A percentile compares a stretch with the other conserved stretches of the same genome.
phyloP scores from a whole-genome alignment of 768 basidiomycete genomes.

The Calocybe cyanea region DNA sequence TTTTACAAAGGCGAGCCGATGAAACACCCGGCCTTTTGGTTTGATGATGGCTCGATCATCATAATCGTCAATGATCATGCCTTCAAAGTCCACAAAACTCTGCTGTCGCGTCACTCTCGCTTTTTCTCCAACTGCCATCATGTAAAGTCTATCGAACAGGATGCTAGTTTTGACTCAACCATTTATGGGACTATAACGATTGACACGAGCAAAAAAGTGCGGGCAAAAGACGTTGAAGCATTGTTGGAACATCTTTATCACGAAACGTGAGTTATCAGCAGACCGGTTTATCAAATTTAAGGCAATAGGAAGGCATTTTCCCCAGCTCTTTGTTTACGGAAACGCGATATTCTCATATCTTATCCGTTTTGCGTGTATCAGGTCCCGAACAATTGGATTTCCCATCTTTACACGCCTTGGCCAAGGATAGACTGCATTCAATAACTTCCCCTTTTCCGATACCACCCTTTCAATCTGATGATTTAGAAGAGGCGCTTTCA shows the following conservation, averaged over 20 bases:
- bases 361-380: slow-evolving; percentile 54
- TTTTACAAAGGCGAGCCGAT: background rate
- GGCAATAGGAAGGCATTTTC: background rate
- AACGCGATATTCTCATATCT: slow-evolving; percentile 42
- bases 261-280: slow-evolving; percentile 48
- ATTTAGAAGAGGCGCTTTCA: slow-evolving; percentile 50
- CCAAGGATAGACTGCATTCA: slow-evolving; percentile 35
- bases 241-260: slow-evolving; percentile 67
- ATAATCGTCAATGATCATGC: slow-evolving; percentile 38
- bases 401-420: slow-evolving; percentile 45
- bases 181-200: slow-evolving; percentile 21
- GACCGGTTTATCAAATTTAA: background rate
- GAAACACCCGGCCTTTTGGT: slow-evolving; percentile 55
- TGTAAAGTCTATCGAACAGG: background rate
- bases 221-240: slow-evolving; percentile 45
- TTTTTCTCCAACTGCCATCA: slow-evolving; percentile 20
- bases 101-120: slow-evolving; percentile 51
- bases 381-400: slow-evolving; percentile 54
- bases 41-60: slow-evolving; percentile 60
- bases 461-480: slow-evolving; percentile 38
- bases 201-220: slow-evolving; percentile 35
- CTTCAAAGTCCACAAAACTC: slow-evolving; percentile 55
- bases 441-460: slow-evolving; percentile 49
- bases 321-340: slow-evolving; percentile 43
- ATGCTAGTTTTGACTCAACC: slow-evolving; percentile 1